phyloP scores from a whole-genome alignment of 768 basidiomycete species.

The Saitozyma podzolica region DNA sequence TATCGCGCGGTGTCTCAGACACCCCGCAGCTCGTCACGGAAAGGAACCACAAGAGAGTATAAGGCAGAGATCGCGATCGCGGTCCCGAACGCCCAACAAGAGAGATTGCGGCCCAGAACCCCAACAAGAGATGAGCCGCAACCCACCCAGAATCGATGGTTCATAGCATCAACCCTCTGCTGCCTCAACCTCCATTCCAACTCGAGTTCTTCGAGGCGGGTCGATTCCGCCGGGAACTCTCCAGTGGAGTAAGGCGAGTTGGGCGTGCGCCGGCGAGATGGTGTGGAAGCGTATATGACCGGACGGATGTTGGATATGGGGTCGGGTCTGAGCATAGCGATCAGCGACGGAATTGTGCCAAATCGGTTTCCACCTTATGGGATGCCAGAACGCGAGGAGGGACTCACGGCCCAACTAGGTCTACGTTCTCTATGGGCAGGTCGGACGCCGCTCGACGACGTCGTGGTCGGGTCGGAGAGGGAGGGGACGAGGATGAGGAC shows the following conservation, averaged over 20 bases:
- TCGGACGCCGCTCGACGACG: not conserved
- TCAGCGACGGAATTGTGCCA: not conserved
- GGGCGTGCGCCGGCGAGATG: constrained; percentile 14
- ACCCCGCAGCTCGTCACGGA: too few species aligned
- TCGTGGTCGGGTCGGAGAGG: constrained; percentile 3
- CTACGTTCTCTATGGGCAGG: constrained; percentile 10
- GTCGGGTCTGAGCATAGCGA: constrained; percentile 34
- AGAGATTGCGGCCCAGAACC: too few species aligned
- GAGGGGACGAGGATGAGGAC: constrained; percentile 48
- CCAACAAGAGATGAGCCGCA: too few species aligned
- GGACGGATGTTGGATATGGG: constrained; percentile 47
- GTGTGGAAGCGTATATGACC: constrained; percentile 39
- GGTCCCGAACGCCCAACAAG: too few species aligned
- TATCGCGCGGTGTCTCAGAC: too few species aligned
- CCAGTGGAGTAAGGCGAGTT: constrained; percentile 27
- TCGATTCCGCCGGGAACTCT: constrained; percentile 19
- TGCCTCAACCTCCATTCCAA: constrained; percentile 42
- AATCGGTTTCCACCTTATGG: too few species aligned
- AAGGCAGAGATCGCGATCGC: too few species aligned
- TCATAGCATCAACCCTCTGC: constrained; percentile 43
- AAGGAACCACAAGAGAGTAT: too few species aligned
- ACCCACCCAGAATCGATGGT: constrained; percentile 48
- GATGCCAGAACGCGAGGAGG: not conserved
- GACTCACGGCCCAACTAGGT: constrained; percentile 47
- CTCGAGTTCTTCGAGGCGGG: constrained; percentile 32